Base-by-base conservation (phyloP, 2,329 filamentous ascomycete species). In the Fusarium gaditjirri region DNA sequence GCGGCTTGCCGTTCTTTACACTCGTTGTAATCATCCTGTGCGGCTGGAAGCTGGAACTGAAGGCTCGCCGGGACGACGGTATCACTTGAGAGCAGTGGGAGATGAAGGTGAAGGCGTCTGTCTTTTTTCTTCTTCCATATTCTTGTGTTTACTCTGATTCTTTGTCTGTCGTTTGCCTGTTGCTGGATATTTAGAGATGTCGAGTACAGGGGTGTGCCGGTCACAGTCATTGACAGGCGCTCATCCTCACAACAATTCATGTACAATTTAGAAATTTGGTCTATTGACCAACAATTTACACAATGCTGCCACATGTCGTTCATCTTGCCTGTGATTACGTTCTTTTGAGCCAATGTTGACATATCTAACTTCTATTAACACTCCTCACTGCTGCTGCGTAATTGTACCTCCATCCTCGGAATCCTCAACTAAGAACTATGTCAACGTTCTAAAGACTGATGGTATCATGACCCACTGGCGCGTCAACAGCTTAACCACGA, bases 11-110 rank as follows among this genome's bases (percentile, higher is more conserved):
- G 75, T 85, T 84, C 81, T 84, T 84, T 86, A 87, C 85, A 79
- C 81, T 86, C 84, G 83, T 88, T 86, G 83, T 86, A 86, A 85
- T 86, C 80, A 70, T 78, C 78, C 77, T 75, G 72, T 78, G 79
- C 77, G 75, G 79, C 76, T 78, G 78, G 78, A 73, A 80, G 78
- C 83, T 80, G 81, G 76, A 78, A 79, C 77, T 65, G 63, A 78
- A 77, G 71, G 80, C 77, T 76, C 73, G 76, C 71, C 65, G 65
- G 76, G 75, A 78, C 68, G 76, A 78, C 74, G 62, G 57, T 76
- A 75, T 74, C 75, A 77, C 76, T 77, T 76, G 61, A 73, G 69
- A 73, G 55, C 46, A 54, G 70, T 76, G 76, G 74, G 55, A 61
- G 65, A 59, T 53, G 53, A 49, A 56, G 41, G 35, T 54, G 46